phyloP scores from a whole-genome alignment of 1,284 basidiomycete species.

The Microbotryomycetes sp. region DNA sequence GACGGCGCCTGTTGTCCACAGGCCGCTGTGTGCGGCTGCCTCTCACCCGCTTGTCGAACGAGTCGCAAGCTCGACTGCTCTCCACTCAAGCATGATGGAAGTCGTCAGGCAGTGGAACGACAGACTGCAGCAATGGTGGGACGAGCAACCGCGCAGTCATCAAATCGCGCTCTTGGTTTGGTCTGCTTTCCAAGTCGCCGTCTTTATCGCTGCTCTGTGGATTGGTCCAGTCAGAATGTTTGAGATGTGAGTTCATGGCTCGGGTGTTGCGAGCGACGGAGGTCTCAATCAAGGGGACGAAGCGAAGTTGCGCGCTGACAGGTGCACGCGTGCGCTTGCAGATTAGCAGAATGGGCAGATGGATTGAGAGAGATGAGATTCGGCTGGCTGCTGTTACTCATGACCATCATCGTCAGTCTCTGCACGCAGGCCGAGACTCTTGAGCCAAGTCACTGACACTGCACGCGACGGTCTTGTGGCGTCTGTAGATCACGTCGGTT shows the following conservation, averaged over 20 bases:
- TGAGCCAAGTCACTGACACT: neutral
- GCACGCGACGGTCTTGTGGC: neutral
- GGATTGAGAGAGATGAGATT: slow-evolving; percentile 53
- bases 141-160: neutral
- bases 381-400: slow-evolving; percentile 52
- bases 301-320: neutral
- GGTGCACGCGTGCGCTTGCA: neutral
- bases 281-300: neutral
- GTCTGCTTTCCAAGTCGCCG: slow-evolving; percentile 20
- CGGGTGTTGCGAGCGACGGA: neutral
- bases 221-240: slow-evolving; percentile 56
- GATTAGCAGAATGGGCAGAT: slow-evolving; percentile 58
- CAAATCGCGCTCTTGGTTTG: slow-evolving; percentile 10
- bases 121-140: neutral
- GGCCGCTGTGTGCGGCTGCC: too few relatives aligned
- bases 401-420: slow-evolving; percentile 40
- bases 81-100: too few relatives aligned
- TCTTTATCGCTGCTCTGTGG: slow-evolving; percentile 43
- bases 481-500: slow-evolving; percentile 50
- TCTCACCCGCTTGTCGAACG: too few relatives aligned
- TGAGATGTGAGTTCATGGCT: slow-evolving; percentile 9
- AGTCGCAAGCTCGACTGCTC: too few relatives aligned
- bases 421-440: neutral
- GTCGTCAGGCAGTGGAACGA: too few relatives aligned
- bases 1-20: too few relatives aligned